Evolutionary conservation across 495 filamentous ascomycete species (phyloP), one percentile per base, ranked within the genome.

Genomic region (Neurospora pannonica): DNA sequence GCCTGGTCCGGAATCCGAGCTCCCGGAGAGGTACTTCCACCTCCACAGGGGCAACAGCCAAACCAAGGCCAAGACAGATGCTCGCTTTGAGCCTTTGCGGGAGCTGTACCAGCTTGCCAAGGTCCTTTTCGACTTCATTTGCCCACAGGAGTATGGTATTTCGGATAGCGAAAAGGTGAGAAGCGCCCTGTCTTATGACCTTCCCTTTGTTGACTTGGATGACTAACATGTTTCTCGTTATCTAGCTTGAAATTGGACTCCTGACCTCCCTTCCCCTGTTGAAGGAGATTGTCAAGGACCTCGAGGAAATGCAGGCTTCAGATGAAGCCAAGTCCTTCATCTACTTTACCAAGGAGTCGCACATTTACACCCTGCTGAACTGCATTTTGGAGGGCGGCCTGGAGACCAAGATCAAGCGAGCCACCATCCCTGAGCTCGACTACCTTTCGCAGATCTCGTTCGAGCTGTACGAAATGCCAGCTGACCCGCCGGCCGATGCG

Each of bases 271-370:
- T 99, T 11, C 97, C 96, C 8, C 84, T 99, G 43, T 88, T 99
- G 40, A 94, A 94, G 82, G 96, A 98, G 83, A 97, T 99, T 79
- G 96, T 99, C 10, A 90, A 92, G 77, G 94, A 98, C 79, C 87
- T 99, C n/a, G 96, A 99, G 84, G 94, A 97, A 80, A 93, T 98
- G 76, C 96, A 98, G 83, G 95, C 96, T 5, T 95, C 92, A 0
- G 89, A 93, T 70, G 92, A 95, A 79, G 94, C 94, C 24, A 98
- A 98, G 79, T 94, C 92, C 5, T 98, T 98, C 85, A 91, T 98
- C 85, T 99, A 99, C 83, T 99, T 99, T 81, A 99, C 96, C 37
- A 99, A 99, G 80, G 96, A 99, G 84, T 96, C 93, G 6, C 96
- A 99, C 77, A 98, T 99, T 77, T 99, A 99, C 84, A 98, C 96